Evolutionary conservation across 345 rosid genomes (phyloP), one percentile per base, ranked within the genome.

Genomic region (Melaleuca quinquenervia): DNA sequence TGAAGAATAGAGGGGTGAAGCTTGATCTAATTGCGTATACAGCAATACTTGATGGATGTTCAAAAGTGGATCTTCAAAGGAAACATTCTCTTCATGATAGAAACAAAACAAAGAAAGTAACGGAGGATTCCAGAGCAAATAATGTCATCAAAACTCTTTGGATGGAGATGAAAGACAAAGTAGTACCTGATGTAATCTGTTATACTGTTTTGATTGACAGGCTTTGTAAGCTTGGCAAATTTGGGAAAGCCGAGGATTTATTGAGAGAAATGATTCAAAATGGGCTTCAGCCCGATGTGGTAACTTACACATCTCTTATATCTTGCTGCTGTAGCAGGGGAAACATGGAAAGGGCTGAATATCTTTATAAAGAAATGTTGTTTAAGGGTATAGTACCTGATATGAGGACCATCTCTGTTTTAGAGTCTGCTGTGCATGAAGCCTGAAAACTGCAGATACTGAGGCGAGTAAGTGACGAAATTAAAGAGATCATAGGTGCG

Each of bases 1-100:
- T 95, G 95, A 92, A 93, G 88, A 88, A 85, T 86, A 92, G 89
- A 90, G 94, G 95, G 84, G 87, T 94, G 52, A 86, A 87, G 76
- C 96, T 93, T 84, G 96, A 94, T 93, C 89, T 94, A 83, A 84
- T 92, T 75, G 87, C 91, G 9, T 93, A 90, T 85, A 94, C 98
- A 0, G 93, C 94, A 85, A 89, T 95, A 90, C 92, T 96, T 49
- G 87, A 93, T 83, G 83, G 91, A 82, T 82, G 85, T 80, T 88
- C 74, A 58, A 93, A 91, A 87, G 78, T 78, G 80, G 85, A 85
- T 84, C 11, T 64, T 75, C 84, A 87, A 64, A 82, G 56, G 41
- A 55, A 70, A 75, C 58, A 11, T 86, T 85, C 84, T 56, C 58
- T 82, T 82, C 76, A 56, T 84, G 87, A 36, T 22, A 85, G 44